Base-by-base conservation (phyloP, 2,329 filamentous ascomycete species). In the Apiospora rasikravindrae region DNA sequence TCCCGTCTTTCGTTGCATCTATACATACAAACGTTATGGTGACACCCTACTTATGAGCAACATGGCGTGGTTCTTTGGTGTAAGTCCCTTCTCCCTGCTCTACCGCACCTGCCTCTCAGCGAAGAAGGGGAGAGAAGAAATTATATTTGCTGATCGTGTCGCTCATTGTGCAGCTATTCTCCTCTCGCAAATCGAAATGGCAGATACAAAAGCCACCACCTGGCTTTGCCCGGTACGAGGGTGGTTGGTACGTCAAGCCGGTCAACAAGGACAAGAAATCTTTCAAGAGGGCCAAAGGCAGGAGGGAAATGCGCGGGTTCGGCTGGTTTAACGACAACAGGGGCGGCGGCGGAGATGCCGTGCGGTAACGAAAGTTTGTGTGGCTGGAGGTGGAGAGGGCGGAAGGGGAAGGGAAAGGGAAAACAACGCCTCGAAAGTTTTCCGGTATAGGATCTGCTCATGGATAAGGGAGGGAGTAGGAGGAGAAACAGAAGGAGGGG, bases 221-320 rank as follows among this genome's bases (percentile, higher is more conserved):
- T 10, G 64, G 64, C 37, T 67, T 42, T 44, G 37, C 37, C 22
- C n/a, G 64, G 22, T 13, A 67, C 13, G 33, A 67, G 5, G 64
- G 64, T 22, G 64, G 64, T 16, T 44, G 33, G 64, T 67, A 67
- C 64, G 64, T 67, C 16, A 67, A 67, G 64, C 64, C 64, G 10
- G 37, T 67, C 2, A 19, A 67, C 22, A 42, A 42, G 22, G 64
- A 67, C 64, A 5, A 14, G 37, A 19, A n/a, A n/a, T 37, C 33
- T 2, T 44, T 42, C 22, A 67, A 42, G 64, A 67, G 24, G 33
- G 64, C 64, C 22, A 44, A 26, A 24, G 16, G 14, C 26, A 57
- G 29, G 51, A 57, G 51, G 16, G 16, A 29, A 2, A 57, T 57
- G 51, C 51, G 26, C 14, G 14, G 8, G 14, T 33, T 57, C 51